phyloP scores from a whole-genome alignment of 169 alveolate genomes.

The Cryptosporidium viatorum region DNA sequence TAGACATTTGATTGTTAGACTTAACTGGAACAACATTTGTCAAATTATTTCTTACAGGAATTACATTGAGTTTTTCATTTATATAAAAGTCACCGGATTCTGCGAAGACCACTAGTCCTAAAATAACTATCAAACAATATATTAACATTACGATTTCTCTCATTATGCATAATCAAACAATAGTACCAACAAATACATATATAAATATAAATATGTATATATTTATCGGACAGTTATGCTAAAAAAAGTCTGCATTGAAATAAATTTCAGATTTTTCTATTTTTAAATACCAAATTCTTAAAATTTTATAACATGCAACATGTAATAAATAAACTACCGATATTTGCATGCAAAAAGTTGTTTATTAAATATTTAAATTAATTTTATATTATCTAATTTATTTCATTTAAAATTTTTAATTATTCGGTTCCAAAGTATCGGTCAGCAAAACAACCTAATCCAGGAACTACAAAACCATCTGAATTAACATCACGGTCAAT shows the following conservation, averaged over 20 bases:
- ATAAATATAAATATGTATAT: too few relatives aligned
- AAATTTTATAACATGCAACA: slow-evolving; percentile 16
- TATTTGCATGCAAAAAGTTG: not conserved
- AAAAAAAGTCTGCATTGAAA: not conserved
- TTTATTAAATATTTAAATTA: not conserved
- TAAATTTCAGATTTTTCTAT: not conserved
- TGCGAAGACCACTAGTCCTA: not conserved
- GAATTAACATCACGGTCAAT: slow-evolving; percentile 51
- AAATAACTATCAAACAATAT: not conserved
- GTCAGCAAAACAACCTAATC: slow-evolving; percentile 76
- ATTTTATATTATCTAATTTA: not conserved
- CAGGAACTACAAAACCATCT: slow-evolving; percentile 73
- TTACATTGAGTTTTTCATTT: slow-evolving; percentile 32
- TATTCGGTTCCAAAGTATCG: slow-evolving; percentile 76
- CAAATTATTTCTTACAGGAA: slow-evolving; percentile 4
- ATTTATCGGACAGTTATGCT: not conserved
- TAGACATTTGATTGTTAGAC: not conserved
- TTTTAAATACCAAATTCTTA: not conserved
- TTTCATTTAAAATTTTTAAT: not conserved
- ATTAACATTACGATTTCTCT: not conserved
- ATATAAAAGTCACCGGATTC: slow-evolving; percentile 32
- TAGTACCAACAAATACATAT: too few relatives aligned
- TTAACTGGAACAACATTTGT: slow-evolving; percentile 44
- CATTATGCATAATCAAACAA: not conserved
- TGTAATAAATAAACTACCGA: slow-evolving; percentile 1